A percentile compares a stretch with the other conserved stretches of the same genome.
Evolutionary conservation across 1,139 yeast species (phyloP).

Genomic region (Candida frijolesensis): DNA sequence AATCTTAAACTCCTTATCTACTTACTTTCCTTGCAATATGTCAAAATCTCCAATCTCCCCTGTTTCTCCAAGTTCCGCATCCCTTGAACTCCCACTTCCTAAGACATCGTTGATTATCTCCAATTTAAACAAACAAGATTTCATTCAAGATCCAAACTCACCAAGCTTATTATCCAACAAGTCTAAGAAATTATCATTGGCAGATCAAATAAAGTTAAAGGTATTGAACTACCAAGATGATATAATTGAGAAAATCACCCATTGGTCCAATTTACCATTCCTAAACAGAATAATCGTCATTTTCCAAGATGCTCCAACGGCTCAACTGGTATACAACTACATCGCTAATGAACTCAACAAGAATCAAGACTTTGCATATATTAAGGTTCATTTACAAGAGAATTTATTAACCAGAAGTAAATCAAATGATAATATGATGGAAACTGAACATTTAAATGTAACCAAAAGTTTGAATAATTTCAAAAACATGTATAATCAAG

Average conservation of each 20-base stretch:
- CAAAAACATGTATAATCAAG: constrained; percentile 22
- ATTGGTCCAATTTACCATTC: constrained; percentile 51
- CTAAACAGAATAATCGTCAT: constrained; percentile 45
- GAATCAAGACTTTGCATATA: constrained; percentile 12
- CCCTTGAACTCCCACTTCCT: constrained; percentile 6
- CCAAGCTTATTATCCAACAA: constrained; percentile 8
- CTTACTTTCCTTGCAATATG: too few relatives aligned
- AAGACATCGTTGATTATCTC: constrained; percentile 43
- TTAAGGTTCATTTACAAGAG: constrained; percentile 44
- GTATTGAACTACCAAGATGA: constrained; percentile 33
- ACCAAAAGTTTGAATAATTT: constrained; percentile 28
- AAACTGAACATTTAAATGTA: constrained; percentile 20
- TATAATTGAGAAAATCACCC: constrained; percentile 31
- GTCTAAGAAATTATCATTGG: constrained; percentile 27
- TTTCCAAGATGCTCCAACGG: constrained; percentile 34
- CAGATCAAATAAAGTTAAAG: constrained; percentile 37
- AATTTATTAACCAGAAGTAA: constrained; percentile 42
- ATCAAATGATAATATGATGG: constrained; percentile 34
- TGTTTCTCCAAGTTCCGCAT: background rate
- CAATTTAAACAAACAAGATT: constrained; percentile 35
- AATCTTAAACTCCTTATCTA: too few relatives aligned
- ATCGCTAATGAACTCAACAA: constrained; percentile 18
- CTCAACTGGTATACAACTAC: constrained; percentile 26
- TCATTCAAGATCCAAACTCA: constrained; percentile 19
- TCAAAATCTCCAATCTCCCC: background rate